phyloP scores from a whole-genome alignment of 352 stramenopile genomes.

The Pythium utonaiense region DNA sequence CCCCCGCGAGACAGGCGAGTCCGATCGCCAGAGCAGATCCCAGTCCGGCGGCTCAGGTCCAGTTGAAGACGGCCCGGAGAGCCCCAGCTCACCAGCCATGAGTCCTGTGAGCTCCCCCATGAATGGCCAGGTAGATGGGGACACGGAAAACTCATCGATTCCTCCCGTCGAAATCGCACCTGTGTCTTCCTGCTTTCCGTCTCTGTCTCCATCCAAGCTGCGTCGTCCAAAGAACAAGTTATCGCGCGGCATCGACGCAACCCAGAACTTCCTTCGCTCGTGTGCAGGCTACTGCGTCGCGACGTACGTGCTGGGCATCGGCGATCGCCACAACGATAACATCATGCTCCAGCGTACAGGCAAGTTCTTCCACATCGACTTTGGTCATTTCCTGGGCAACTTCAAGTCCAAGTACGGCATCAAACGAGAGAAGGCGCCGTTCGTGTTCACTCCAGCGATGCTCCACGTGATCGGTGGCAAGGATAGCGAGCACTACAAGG shows the following conservation, averaged over 20 bases:
- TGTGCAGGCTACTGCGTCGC: constrained; percentile 92
- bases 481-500: constrained; percentile 63
- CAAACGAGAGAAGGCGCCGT: constrained; percentile 87
- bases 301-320: constrained; percentile 92
- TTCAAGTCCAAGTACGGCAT: constrained; percentile 93
- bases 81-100: not conserved
- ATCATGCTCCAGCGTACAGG: constrained; percentile 93
- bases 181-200: constrained; percentile 48
- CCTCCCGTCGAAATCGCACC: constrained; percentile 4
- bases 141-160: not conserved
- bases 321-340: constrained; percentile 94
- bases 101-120: not conserved
- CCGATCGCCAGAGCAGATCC: not conserved
- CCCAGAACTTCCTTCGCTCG: constrained; percentile 87
- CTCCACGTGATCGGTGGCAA: constrained; percentile 80
- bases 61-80: not conserved
- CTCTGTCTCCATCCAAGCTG: constrained; percentile 38
- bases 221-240: constrained; percentile 30
- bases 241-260: constrained; percentile 45
- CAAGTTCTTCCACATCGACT: constrained; percentile 97
- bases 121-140: not conserved
- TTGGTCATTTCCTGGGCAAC: constrained; percentile 94
- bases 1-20: constrained; percentile 10
- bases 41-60: not conserved
- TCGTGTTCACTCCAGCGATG: constrained; percentile 92